A percentile compares a stretch with the other conserved stretches of the same genome.
phyloP scores from a whole-genome alignment of 805 yeast genomes.

The Candida oleophila region DNA sequence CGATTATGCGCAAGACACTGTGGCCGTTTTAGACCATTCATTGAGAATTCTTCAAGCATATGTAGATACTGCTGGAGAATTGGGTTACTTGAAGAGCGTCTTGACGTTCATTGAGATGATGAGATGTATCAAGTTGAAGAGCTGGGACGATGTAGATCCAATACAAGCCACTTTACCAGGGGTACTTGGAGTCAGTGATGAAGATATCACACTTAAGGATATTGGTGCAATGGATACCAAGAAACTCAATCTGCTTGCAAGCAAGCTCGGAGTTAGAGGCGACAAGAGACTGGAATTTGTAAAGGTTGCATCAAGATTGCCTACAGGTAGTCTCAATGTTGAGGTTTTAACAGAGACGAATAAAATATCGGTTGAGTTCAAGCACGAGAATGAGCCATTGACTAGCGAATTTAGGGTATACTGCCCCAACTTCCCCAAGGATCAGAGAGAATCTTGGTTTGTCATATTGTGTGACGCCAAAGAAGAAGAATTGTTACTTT shows the following conservation, averaged over 20 bases:
- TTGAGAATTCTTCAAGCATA: constrained; percentile 91
- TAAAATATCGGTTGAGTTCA: constrained; percentile 43
- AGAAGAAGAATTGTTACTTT: constrained; percentile 53
- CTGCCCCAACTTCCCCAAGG: constrained; percentile 82
- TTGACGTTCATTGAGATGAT: constrained; percentile 62
- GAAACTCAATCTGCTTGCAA: constrained; percentile 33
- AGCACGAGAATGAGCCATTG: constrained; percentile 51
- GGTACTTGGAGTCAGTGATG: neutral
- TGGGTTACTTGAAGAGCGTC: constrained; percentile 68
- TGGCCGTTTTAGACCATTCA: constrained; percentile 90
- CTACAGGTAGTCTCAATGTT: constrained; percentile 51
- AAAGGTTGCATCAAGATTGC: constrained; percentile 55
- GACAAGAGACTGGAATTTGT: constrained; percentile 48
- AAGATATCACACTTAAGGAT: constrained; percentile 25
- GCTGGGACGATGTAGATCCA: constrained; percentile 82
- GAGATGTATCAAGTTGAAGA: constrained; percentile 86
- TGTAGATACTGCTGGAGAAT: constrained; percentile 84
- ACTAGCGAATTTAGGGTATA: constrained; percentile 65
- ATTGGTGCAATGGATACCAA: constrained; percentile 43
- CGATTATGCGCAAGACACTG: constrained; percentile 91
- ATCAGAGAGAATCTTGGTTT: constrained; percentile 94
- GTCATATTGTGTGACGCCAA: constrained; percentile 54
- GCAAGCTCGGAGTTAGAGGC: constrained; percentile 40
- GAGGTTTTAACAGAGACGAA: constrained; percentile 32
- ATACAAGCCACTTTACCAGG: constrained; percentile 56